phyloP scores from a whole-genome alignment of 805 yeast genomes.

The Ogataea salicorniae region DNA sequence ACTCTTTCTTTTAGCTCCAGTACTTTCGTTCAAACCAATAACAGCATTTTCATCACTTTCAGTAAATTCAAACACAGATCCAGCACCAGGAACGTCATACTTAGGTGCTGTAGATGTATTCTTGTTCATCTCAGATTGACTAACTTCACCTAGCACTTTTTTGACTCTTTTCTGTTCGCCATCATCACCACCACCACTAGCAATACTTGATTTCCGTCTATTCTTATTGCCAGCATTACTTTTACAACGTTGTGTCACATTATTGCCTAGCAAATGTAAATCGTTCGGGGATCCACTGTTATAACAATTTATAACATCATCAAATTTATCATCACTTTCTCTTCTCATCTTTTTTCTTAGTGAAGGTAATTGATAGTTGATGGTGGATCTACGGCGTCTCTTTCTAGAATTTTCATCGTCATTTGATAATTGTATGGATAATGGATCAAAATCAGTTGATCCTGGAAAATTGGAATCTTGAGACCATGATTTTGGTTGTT shows the following conservation, averaged over 20 bases:
- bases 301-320: slow-evolving; percentile 49
- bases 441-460: slow-evolving; percentile 14
- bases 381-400: slow-evolving; percentile 50
- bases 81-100: background rate
- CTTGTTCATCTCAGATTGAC: no score
- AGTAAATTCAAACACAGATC: slow-evolving; percentile 15
- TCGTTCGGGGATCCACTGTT: no score
- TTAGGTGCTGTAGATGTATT: background rate
- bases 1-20: slow-evolving; percentile 10
- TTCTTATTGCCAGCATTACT: no score
- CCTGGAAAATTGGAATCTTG: background rate
- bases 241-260: no score
- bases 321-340: slow-evolving; percentile 45
- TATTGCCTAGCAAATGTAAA: no score
- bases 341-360: slow-evolving; percentile 66
- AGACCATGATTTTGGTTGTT: background rate
- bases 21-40: background rate
- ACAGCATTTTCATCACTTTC: slow-evolving; percentile 3
- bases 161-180: no score
- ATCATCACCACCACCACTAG: no score
- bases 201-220: no score
- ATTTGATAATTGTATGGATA: slow-evolving; percentile 13
- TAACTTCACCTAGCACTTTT: no score
- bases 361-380: slow-evolving; percentile 66
- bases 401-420: slow-evolving; percentile 17